Evolutionary conservation across 208 protist genomes (phyloP), one percentile per base, ranked within the genome.

Genomic region (Tetramitus jugosus): DNA sequence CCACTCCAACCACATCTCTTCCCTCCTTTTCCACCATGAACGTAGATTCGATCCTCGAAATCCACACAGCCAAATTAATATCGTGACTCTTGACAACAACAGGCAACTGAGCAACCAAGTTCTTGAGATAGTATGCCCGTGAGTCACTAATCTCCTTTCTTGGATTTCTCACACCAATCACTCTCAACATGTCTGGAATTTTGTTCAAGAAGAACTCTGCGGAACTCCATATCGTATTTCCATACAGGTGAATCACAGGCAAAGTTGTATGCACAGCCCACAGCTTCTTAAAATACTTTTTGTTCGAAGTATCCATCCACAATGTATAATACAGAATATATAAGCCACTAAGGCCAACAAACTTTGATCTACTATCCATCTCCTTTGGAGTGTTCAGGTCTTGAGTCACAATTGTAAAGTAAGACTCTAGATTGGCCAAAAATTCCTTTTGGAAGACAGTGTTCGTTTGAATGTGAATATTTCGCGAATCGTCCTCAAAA

Each of bases 41-140:
- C 23, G 42, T 80, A 23, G 82, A 87, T n/a, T 90, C 87, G 76
- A 90, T 87, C 75, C 85, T 78, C 2, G 84, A 82, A 82, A 86
- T 86, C 86, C 86, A 90, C 35, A 76, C 39, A 7, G 52, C 60
- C 0, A 84, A 64, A 60, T 85, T 76, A 10, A 81, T 39, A 72
- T 85, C 71, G 2, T 83, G 46, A 40, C n/a, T 3, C 2, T 77
- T 52, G 14, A 60, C 69, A 40, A 60, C 75, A 14, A 4, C 13
- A 0, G 45, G n/a, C 42, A 85, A 83, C 6, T 80, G 71, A 2
- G 61, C 72, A 26, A 67, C 60, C 0, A 85, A 53, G 14, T 31
- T 23, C 20, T 77, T 76, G 3, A 83, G 13, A 42, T 67, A 76
- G 1, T 46, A 45, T 3, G 4, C 14, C 31, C 35, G 13, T 60